phyloP scores from a whole-genome alignment of 2,329 filamentous ascomycete species.

The Cercospora janseana region DNA sequence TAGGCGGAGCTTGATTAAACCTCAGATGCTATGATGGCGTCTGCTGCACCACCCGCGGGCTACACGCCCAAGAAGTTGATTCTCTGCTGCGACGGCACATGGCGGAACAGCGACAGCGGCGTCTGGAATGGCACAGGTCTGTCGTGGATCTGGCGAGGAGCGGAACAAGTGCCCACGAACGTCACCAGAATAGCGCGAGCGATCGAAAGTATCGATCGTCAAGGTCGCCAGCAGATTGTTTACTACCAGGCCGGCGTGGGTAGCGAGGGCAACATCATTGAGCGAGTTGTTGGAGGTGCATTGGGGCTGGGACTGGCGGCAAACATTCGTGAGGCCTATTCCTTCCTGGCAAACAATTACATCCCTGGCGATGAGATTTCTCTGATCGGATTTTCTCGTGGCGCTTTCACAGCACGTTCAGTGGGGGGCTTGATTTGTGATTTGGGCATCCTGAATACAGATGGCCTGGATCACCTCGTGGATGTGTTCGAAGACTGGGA shows the following conservation, averaged over 20 bases:
- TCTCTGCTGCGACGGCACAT: slow-evolving; percentile 32
- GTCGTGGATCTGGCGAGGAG: slow-evolving; percentile 18
- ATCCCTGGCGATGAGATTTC: slow-evolving; percentile 39
- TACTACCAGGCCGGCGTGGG: slow-evolving; percentile 41
- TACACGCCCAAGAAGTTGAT: slow-evolving; percentile 27
- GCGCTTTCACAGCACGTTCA: slow-evolving; percentile 46
- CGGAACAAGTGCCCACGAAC: slow-evolving; percentile 34
- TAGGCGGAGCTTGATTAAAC: slow-evolving; percentile 1
- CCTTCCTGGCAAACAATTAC: slow-evolving; percentile 63
- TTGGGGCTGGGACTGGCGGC: slow-evolving; percentile 37
- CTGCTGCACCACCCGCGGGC: neutral
- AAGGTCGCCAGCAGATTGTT: slow-evolving; percentile 38
- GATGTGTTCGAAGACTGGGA: slow-evolving; percentile 38
- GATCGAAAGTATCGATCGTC: slow-evolving; percentile 33
- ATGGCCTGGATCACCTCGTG: slow-evolving; percentile 34
- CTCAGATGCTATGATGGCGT: neutral
- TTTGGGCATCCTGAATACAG: slow-evolving; percentile 42
- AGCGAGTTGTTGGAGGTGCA: slow-evolving; percentile 35
- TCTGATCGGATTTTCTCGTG: slow-evolving; percentile 47
- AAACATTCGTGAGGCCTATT: slow-evolving; percentile 61
- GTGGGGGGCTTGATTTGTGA: slow-evolving; percentile 47
- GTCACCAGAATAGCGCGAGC: slow-evolving; percentile 38
- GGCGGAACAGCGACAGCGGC: slow-evolving; percentile 31
- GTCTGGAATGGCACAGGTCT: slow-evolving; percentile 24
- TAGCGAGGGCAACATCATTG: slow-evolving; percentile 35